These are phyloP conservation scores for Chytriomyces sp. DNA, from an alignment of 192 early-diverging fungal species.

Conservation along the genomic window DNA sequence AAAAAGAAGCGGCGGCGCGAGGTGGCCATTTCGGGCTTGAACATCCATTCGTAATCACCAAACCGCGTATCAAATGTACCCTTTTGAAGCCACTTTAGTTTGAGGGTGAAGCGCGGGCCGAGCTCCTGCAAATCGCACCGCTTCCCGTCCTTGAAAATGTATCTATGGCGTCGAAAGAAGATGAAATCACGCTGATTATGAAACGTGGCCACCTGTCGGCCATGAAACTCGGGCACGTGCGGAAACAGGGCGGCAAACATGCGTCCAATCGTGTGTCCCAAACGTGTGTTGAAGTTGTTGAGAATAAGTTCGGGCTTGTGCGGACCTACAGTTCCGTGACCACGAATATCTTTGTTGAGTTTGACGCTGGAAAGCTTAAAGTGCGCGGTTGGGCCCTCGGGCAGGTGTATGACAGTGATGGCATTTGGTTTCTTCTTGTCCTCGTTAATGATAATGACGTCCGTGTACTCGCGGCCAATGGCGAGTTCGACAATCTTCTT, in stretches of 20 bases:
- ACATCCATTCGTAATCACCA: conserved; percentile 97
- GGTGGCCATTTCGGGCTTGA: conserved; percentile 86
- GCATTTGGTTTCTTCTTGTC: conserved; percentile 85
- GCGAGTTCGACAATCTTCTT: conserved; percentile 90
- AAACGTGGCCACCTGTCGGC: conserved; percentile 91
- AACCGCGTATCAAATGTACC: conserved; percentile 86
- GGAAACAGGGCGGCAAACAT: conserved; percentile 97
- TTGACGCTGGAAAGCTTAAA: conserved; percentile 87
- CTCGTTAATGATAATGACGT: conserved; percentile 92
- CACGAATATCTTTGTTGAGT: conserved; percentile 75
- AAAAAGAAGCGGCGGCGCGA: conserved; percentile 83
- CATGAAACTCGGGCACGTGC: conserved; percentile 95
- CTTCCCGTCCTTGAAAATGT: conserved; percentile 84
- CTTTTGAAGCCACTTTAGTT: conserved; percentile 92
- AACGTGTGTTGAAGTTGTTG: conserved; percentile 94
- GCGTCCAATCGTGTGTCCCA: conserved; percentile 95
- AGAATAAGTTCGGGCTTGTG: conserved; percentile 96
- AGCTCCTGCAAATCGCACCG: conserved; percentile 85
- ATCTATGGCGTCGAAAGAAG: conserved; percentile 94
- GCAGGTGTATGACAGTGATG: conserved; percentile 91
- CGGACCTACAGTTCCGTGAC: conserved; percentile 74
- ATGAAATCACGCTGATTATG: conserved; percentile 99
- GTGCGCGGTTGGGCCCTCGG: conserved; percentile 94
- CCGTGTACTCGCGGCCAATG: conserved; percentile 87
- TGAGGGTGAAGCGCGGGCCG: conserved; percentile 94